phyloP scores from a whole-genome alignment of 495 filamentous ascomycete species.

The Daldinia grandis region DNA sequence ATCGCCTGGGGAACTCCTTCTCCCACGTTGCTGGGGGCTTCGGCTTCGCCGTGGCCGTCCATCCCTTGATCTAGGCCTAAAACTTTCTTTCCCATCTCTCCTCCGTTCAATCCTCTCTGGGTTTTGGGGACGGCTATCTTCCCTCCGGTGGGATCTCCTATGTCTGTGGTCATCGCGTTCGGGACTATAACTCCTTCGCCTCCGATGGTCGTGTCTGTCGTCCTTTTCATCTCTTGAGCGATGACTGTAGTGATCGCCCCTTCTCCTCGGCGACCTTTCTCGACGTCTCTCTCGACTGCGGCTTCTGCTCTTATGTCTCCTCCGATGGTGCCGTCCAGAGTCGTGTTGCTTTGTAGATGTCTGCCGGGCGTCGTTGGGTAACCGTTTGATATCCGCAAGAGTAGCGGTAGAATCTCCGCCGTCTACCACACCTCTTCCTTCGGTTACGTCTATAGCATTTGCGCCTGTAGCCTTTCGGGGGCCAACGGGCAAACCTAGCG shows the following conservation, averaged over 20 bases:
- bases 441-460: conserved; percentile 55
- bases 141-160: conserved; percentile 16
- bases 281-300: conserved; percentile 42
- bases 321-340: conserved; percentile 47
- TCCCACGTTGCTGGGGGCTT: conserved; percentile 30
- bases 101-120: conserved; percentile 34
- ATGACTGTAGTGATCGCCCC: conserved; percentile 25
- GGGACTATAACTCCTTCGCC: conserved; percentile 28
- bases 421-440: conserved; percentile 21
- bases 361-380: conserved; percentile 36
- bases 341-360: conserved; percentile 42
- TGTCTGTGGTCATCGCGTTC: conserved; percentile 22
- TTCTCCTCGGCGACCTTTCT: conserved; percentile 32
- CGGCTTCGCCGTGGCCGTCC: conserved; percentile 38
- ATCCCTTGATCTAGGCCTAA: conserved; percentile 34
- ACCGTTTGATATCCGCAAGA: conserved; percentile 18
- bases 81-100: conserved; percentile 30
- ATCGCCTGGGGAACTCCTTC: conserved; percentile 20
- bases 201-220: conserved; percentile 28
- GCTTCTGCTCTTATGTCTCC: conserved; percentile 50
- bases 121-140: conserved; percentile 32
- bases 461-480: conserved; percentile 58
- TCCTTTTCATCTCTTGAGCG: conserved; percentile 33
- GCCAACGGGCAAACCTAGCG: conserved; percentile 79
- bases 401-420: conserved; percentile 1